These are phyloP conservation scores for Dianthus caryophyllus DNA, from an alignment of 148 eudicot genomes.

Conservation along the genomic window DNA sequence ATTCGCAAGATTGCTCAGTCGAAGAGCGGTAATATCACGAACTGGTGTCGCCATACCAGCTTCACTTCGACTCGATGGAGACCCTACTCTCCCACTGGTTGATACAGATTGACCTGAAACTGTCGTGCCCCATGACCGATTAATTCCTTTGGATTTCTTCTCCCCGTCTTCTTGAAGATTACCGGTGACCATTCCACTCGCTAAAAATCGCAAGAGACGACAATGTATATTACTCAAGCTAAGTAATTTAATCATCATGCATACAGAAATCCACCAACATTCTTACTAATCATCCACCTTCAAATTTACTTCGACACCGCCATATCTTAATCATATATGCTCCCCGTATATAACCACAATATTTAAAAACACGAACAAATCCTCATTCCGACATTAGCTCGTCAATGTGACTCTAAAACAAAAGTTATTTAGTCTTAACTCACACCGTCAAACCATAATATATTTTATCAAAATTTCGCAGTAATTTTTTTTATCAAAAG, in stretches of 20 bases:
- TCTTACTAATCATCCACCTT: too few species aligned
- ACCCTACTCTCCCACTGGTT: conserved; percentile 79
- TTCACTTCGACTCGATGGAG: conserved; percentile 64
- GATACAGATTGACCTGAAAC: conserved; percentile 80
- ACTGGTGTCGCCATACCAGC: conserved; percentile 54
- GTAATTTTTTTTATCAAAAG: too few species aligned
- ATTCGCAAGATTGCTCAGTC: conserved; percentile 63
- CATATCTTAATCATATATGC: neutral
- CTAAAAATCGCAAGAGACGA: neutral
- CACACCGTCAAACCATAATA: neutral
- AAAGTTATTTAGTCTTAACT: too few species aligned
- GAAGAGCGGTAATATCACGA: conserved; percentile 45
- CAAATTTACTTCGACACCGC: too few species aligned
- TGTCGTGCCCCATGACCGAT: conserved; percentile 67
- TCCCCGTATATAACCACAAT: too few species aligned
- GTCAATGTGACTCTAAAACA: too few species aligned
- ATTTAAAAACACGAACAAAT: neutral
- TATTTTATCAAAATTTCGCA: neutral
- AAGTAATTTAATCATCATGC: too few species aligned
- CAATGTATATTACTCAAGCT: neutral
- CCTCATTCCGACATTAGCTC: neutral
- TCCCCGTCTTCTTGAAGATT: conserved; percentile 39
- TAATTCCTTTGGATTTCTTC: conserved; percentile 36
- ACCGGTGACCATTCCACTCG: conserved; percentile 35
- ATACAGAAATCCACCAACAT: too few species aligned